phyloP scores from a whole-genome alignment of 305 asterid species.

The Fraxinus greggii region DNA sequence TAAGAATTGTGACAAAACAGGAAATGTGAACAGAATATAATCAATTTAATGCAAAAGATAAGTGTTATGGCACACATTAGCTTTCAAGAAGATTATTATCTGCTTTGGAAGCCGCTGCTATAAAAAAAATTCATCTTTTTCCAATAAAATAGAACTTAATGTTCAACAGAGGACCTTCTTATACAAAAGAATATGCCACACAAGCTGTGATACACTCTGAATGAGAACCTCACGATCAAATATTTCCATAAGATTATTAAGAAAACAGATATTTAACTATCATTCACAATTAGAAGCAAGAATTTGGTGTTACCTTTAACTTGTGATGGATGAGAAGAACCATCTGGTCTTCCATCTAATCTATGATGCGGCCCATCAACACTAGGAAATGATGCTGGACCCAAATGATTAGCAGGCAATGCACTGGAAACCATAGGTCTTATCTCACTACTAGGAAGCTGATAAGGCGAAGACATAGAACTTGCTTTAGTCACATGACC shows the following conservation, averaged over 20 bases:
- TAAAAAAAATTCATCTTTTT: background rate
- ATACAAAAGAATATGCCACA: slow-evolving; percentile 13
- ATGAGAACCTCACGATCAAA: slow-evolving; percentile 18
- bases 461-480: slow-evolving; percentile 60
- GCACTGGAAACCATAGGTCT: slow-evolving; percentile 58
- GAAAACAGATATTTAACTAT: slow-evolving; percentile 8
- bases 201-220: slow-evolving; percentile 3
- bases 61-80: background rate
- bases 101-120: background rate
- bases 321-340: slow-evolving; percentile 56
- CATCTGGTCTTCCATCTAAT: slow-evolving; percentile 66
- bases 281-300: slow-evolving; percentile 15
- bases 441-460: slow-evolving; percentile 90
- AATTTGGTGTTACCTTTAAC: slow-evolving; percentile 53
- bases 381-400: slow-evolving; percentile 51
- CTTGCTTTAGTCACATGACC: slow-evolving; percentile 42
- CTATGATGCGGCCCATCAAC: slow-evolving; percentile 60
- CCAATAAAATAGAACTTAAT: background rate
- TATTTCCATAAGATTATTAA: slow-evolving; percentile 8
- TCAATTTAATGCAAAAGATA: background rate
- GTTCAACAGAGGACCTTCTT: background rate
- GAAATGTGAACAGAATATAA: slow-evolving; percentile 11
- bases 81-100: slow-evolving; percentile 21
- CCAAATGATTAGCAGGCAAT: slow-evolving; percentile 52
- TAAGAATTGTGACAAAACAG: background rate